These are phyloP conservation scores for Euryodendron excelsum DNA, from an alignment of 148 eudicot species.

Conservation along the genomic window DNA sequence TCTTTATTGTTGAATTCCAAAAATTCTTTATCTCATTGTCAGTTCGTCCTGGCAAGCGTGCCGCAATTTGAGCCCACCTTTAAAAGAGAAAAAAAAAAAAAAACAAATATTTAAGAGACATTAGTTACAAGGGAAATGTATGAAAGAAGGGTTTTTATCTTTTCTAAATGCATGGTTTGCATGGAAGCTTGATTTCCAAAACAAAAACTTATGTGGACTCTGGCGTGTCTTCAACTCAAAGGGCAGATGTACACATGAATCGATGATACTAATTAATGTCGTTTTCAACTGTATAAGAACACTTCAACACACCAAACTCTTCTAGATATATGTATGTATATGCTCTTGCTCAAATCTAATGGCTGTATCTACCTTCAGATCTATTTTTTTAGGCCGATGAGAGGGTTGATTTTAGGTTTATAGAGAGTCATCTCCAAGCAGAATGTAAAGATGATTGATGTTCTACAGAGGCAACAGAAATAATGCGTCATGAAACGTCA, in stretches of 20 bases:
- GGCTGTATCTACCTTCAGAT: no score
- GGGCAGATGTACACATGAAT: slow-evolving; percentile 27
- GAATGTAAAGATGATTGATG: no score
- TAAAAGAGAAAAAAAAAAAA: neutral
- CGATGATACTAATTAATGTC: slow-evolving; percentile 18
- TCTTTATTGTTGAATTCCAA: slow-evolving; percentile 92
- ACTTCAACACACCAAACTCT: neutral
- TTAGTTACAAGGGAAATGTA: neutral
- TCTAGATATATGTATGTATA: neutral
- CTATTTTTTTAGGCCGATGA: no score
- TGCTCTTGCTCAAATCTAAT: no score
- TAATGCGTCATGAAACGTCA: no score
- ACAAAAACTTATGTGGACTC: slow-evolving; percentile 24
- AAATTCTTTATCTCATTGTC: slow-evolving; percentile 89
- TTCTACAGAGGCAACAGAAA: no score
- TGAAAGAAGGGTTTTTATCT: slow-evolving; percentile 6
- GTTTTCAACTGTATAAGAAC: slow-evolving; percentile 26
- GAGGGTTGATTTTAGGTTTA: no score
- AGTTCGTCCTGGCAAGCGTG: slow-evolving; percentile 82
- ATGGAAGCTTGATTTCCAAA: slow-evolving; percentile 28
- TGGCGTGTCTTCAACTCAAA: slow-evolving; percentile 76
- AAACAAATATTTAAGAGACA: no score
- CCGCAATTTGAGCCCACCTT: slow-evolving; percentile 93
- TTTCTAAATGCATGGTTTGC: slow-evolving; percentile 40
- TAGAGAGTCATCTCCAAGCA: no score